phyloP scores from a whole-genome alignment of 441 rosid genomes.

The Populus tomentosa region DNA sequence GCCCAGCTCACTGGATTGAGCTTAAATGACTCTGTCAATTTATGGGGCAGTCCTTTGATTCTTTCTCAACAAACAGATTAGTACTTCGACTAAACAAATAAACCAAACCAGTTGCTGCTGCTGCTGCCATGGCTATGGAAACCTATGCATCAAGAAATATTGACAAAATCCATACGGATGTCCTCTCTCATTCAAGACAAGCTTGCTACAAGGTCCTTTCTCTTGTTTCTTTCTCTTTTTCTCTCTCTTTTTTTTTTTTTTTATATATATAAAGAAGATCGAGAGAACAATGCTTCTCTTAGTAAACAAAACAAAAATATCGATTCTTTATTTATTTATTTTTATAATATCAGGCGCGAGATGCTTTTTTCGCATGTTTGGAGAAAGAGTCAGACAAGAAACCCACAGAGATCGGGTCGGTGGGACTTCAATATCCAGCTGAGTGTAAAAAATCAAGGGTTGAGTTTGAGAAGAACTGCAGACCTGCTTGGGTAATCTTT shows the following conservation, averaged over 20 bases:
- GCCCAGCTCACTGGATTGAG: neutral
- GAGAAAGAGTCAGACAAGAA: conserved; percentile 66
- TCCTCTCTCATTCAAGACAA: conserved; percentile 51
- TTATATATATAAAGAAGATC: neutral
- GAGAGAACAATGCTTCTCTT: neutral
- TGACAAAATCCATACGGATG: conserved; percentile 50
- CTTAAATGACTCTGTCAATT: neutral
- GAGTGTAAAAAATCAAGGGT: conserved; percentile 54
- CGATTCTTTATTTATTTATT: neutral
- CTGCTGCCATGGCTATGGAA: conserved; percentile 25
- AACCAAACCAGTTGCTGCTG: neutral
- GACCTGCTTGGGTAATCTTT: conserved; percentile 63
- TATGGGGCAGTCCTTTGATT: neutral
- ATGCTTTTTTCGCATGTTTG: conserved; percentile 61
- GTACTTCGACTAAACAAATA: neutral
- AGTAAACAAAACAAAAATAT: neutral
- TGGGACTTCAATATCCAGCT: conserved; percentile 64
- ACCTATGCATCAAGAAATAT: conserved; percentile 36
- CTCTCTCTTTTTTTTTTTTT: neutral
- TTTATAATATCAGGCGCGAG: conserved; percentile 48
- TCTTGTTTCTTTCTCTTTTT: neutral
- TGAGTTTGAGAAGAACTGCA: conserved; percentile 50
- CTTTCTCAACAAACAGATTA: neutral
- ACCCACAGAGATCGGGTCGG: conserved; percentile 65
- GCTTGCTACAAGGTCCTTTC: conserved; percentile 50